phyloP scores from a whole-genome alignment of 495 filamentous ascomycete genomes.

The Letharia lupina region DNA sequence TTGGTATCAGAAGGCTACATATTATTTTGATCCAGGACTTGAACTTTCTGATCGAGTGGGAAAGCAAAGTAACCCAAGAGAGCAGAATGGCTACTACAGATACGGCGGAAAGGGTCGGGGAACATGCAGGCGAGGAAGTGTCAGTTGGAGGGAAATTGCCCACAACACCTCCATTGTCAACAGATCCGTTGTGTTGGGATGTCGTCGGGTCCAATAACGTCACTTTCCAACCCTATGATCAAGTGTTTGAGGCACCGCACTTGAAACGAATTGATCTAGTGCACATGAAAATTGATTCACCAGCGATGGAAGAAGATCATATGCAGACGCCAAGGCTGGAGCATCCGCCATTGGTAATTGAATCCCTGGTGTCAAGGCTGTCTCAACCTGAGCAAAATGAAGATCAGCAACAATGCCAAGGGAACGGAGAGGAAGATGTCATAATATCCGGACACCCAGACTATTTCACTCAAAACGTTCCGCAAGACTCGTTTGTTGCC shows the following conservation, averaged over 20 bases:
- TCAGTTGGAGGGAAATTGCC: neutral
- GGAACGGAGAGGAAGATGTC: neutral
- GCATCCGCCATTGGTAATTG: neutral
- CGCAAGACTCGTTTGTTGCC: slow-evolving; percentile 2
- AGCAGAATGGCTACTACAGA: slow-evolving; percentile 9
- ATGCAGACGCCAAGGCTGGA: slow-evolving; percentile 6
- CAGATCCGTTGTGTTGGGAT: neutral
- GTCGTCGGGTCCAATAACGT: neutral
- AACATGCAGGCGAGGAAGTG: neutral
- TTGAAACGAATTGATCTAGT: neutral
- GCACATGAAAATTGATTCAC: neutral
- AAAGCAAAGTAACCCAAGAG: neutral
- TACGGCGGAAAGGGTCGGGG: neutral
- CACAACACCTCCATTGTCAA: neutral
- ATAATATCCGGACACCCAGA: neutral
- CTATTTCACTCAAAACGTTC: slow-evolving; percentile 11
- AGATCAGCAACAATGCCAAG: neutral
- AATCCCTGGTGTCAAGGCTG: neutral
- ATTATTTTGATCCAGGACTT: neutral
- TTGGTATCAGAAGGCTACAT: neutral
- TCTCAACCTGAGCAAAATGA: slow-evolving; percentile 1
- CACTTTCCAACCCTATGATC: neutral
- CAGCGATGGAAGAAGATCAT: slow-evolving; percentile 1
- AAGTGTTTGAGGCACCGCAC: neutral
- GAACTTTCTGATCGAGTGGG: neutral